Base-by-base conservation (phyloP, 257 asterid genomes). In the Cruciata laevipes region DNA sequence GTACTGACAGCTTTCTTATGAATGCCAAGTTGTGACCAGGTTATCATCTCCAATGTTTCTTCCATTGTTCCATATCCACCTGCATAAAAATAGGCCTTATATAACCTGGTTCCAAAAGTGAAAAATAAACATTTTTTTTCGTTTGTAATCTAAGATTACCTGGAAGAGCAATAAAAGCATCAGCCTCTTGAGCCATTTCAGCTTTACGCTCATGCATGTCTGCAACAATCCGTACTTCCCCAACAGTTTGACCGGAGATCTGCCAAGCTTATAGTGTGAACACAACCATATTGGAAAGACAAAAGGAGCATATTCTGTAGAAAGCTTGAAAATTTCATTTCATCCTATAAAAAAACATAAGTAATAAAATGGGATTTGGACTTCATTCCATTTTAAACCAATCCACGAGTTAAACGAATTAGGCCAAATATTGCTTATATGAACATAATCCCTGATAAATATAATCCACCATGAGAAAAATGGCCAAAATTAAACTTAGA, bases 51-150 rank as follows among this genome's bases (percentile, higher is more conserved):
- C 77, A 94, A 61, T 20, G 83, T 65, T 82, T 94, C 99, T 76
- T 94, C 99, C 99, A 94, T 84, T 25, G 99, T 94, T 56, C 99
- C 99, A 76, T 89, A 94, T 68, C 99, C 99, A 65, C 99, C 99
- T 94, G 78, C 64, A 59, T 56, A 78, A 76, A 69, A 59, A 42
- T 21, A 37, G 38, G 35, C 35, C 51, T 38, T 52, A 55, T 52
- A 55, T 67, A 61, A 52, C 35, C 60, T 33, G 1, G 33, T 63
- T 60, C 18, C 18, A 25, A 18, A 49, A 24, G 18, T 25, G 27
- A 53, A n/a, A 40, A 57, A 60, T 24, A 60, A 12, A 44, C 20
- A 59, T 20, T 3, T 49, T n/a, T 6, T 61, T 51, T 71, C 31
- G 31, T 42, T 2, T 27, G 30, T 27, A 27, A 27, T 33, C 11